Base-by-base conservation (phyloP, 106 monocot species). In the Apostasia shenzhenica region DNA sequence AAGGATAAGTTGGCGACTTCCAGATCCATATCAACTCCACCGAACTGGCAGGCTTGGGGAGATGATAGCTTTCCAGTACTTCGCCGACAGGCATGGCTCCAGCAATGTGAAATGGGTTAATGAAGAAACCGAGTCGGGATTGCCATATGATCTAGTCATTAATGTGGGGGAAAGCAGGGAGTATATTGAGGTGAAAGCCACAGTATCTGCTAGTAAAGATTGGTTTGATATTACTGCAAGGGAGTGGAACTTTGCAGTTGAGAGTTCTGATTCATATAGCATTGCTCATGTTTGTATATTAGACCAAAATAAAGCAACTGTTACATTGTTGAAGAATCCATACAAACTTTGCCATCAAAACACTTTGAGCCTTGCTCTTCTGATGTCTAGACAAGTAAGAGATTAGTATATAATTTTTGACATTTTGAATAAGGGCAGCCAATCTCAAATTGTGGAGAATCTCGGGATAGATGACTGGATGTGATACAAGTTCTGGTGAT, bases 121-220 rank as follows among this genome's bases (percentile, higher is more conserved):
- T 63, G 69, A 88, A 72, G 83, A 83, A 48, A 66, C 52, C 14
- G 99, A 99, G 72, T 85, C 93, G 5, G 99, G 99, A 2, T 72
- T 90, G 41, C 99, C 99, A 1, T 99, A 93, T 72, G 99, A 99
- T 81, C 11, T 99, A 72, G 55, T 84, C 2, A 83, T 80, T 2
- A 84, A 84, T 13, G 80, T 74, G 12, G 43, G 73, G 8, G 82
- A 70, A 61, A 71, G 53, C 26, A 74, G 44, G 53, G 82, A 97
- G 46, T 99, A 85, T 49, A 59, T 99, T 14, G 99, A 99, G 78
- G 99, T 99, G n/a, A 99, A 99, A 64, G 79, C 99, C 45, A 93
- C 99, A 0, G 80, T 65, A 55, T 85, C 79, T 69, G 74, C 78
- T 42, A 81, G 7, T n/a, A 99, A 90, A 61, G 78, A 88, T 63